These are phyloP conservation scores for Sideroxylon spinosum DNA, from an alignment of 179 eudicot species.

Conservation along the genomic window DNA sequence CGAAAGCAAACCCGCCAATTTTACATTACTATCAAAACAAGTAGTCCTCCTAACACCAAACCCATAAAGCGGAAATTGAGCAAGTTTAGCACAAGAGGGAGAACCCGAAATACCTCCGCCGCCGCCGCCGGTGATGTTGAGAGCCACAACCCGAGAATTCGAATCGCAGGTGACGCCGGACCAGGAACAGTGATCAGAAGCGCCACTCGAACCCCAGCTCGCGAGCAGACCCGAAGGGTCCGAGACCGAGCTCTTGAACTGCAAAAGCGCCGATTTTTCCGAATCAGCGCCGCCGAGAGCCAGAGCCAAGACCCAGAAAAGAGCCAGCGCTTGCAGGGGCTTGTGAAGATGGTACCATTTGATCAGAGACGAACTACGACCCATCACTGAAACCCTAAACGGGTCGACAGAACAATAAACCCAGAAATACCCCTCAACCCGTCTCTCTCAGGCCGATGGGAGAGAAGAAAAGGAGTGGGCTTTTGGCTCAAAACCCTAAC, in stretches of 20 bases:
- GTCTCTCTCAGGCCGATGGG: background rate
- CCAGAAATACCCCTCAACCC: constrained; percentile 14
- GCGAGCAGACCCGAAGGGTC: constrained; percentile 44
- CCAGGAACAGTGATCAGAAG: constrained; percentile 53
- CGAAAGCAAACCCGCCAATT: constrained; percentile 37
- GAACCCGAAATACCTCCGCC: constrained; percentile 41
- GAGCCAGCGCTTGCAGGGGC: constrained; percentile 24
- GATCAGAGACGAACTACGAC: constrained; percentile 20
- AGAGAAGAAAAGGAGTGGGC: background rate
- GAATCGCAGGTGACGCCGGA: constrained; percentile 48
- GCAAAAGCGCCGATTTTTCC: constrained; percentile 47
- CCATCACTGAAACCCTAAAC: constrained; percentile 38
- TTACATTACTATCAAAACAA: constrained; percentile 29
- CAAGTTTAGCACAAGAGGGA: constrained; percentile 39
- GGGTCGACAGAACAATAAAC: constrained; percentile 21
- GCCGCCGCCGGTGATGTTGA: constrained; percentile 43
- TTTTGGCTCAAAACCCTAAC: constrained; percentile 30
- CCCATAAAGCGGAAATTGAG: constrained; percentile 47
- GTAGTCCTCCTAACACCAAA: constrained; percentile 46
- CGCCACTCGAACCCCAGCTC: constrained; percentile 37
- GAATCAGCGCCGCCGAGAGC: constrained; percentile 26
- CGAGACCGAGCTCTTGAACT: constrained; percentile 39
- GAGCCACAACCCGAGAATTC: constrained; percentile 40
- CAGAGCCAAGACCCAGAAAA: constrained; percentile 24
- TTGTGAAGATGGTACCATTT: constrained; percentile 24